Evolutionary conservation across 805 yeast genomes (phyloP).

Genomic region (Debaryomyces maramus): DNA sequence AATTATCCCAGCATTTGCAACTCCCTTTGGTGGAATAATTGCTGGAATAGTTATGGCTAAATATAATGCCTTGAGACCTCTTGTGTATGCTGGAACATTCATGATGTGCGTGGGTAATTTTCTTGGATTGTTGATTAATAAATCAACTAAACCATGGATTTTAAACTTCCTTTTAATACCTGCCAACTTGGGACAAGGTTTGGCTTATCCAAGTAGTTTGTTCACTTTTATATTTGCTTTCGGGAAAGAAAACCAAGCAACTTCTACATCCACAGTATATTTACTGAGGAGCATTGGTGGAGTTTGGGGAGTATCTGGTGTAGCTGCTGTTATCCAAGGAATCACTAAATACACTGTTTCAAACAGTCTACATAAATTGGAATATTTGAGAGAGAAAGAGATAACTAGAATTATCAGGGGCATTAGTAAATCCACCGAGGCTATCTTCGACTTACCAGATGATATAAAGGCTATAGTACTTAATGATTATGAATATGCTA

Average conservation of each 20-base stretch:
- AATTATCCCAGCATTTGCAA: slow-evolving; percentile 40
- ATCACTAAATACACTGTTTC: slow-evolving; percentile 13
- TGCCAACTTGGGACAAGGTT: slow-evolving; percentile 40
- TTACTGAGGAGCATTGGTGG: slow-evolving; percentile 41
- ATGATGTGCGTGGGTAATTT: slow-evolving; percentile 38
- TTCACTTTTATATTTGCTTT: slow-evolving; percentile 37
- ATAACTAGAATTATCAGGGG: slow-evolving; percentile 16
- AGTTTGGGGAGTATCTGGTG: slow-evolving; percentile 40
- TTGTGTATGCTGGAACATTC: slow-evolving; percentile 33
- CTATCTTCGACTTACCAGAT: slow-evolving; percentile 14
- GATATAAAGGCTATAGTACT: slow-evolving; percentile 18
- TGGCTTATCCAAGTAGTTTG: slow-evolving; percentile 36
- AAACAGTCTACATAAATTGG: slow-evolving; percentile 14
- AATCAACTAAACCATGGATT: slow-evolving; percentile 22
- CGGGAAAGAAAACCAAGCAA: slow-evolving; percentile 32
- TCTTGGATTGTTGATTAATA: slow-evolving; percentile 22
- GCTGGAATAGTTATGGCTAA: slow-evolving; percentile 41
- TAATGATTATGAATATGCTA: slow-evolving; percentile 24
- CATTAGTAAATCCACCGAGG: slow-evolving; percentile 23
- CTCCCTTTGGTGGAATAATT: slow-evolving; percentile 43
- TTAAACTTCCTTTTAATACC: slow-evolving; percentile 30
- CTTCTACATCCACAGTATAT: slow-evolving; percentile 40
- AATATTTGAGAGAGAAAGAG: slow-evolving; percentile 9
- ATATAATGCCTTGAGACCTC: slow-evolving; percentile 20
- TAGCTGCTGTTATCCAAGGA: slow-evolving; percentile 20